Evolutionary conservation across 306 rosid genomes (phyloP).

Genomic region (Lotus japonicus): DNA sequence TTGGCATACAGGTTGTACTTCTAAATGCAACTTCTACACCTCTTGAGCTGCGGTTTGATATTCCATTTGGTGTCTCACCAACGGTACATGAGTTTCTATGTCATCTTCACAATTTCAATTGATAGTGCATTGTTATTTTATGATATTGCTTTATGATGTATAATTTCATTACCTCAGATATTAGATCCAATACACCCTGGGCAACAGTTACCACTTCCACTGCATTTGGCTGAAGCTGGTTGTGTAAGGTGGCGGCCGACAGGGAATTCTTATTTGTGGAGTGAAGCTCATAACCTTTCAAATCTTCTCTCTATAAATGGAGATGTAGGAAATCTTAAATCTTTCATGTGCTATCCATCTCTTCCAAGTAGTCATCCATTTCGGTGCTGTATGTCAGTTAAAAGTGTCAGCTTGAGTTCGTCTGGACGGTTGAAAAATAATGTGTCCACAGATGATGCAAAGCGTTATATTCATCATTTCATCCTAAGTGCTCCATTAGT

Average conservation of each 20-base stretch:
- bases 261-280: constrained; percentile 87
- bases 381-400: constrained; percentile 82
- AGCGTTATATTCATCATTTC: constrained; percentile 58
- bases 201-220: constrained; percentile 85
- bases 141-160: background rate
- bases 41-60: constrained; percentile 90
- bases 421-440: constrained; percentile 39
- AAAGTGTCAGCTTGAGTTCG: constrained; percentile 53
- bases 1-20: constrained; percentile 69
- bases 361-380: constrained; percentile 80
- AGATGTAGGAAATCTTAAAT: constrained; percentile 68
- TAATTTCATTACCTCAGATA: constrained; percentile 44
- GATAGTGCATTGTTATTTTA: background rate
- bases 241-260: constrained; percentile 86
- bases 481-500: constrained; percentile 68
- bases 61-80: constrained; percentile 86
- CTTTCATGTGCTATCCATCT: constrained; percentile 87
- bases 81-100: constrained; percentile 44
- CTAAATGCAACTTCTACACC: constrained; percentile 69
- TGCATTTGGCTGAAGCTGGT: constrained; percentile 95
- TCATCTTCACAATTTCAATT: background rate
- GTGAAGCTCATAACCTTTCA: constrained; percentile 78
- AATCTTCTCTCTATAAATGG: constrained; percentile 63
- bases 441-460: constrained; percentile 32
- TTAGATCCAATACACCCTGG: constrained; percentile 88